phyloP scores from a whole-genome alignment of 495 filamentous ascomycete genomes.

The Penicillium pancosmium region DNA sequence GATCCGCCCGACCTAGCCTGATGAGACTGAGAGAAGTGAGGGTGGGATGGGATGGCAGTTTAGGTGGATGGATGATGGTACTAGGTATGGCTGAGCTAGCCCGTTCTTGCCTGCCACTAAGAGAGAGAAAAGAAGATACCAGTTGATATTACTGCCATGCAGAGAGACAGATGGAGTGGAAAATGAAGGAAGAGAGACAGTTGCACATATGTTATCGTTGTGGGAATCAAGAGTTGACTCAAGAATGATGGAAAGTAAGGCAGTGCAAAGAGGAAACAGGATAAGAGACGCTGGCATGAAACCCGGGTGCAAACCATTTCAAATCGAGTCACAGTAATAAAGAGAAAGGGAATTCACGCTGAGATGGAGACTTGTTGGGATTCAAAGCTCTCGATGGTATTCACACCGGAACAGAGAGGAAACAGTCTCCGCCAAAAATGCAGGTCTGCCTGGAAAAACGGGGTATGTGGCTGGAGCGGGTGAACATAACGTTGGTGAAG shows the following conservation, averaged over 20 bases:
- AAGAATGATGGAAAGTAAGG: not conserved
- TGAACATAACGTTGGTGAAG: slow-evolving; percentile 10
- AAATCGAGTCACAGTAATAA: not conserved
- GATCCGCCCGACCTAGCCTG: too few relatives aligned
- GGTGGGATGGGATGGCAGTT: not conserved
- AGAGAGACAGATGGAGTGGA: not conserved
- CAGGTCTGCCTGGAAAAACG: slow-evolving; percentile 17
- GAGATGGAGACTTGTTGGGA: not conserved
- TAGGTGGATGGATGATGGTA: slow-evolving; percentile 1
- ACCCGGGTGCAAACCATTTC: slow-evolving; percentile 8
- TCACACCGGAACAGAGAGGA: not conserved
- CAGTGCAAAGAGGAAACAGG: not conserved
- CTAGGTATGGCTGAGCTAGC: not conserved
- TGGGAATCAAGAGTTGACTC: slow-evolving; percentile 4
- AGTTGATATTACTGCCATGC: slow-evolving; percentile 3
- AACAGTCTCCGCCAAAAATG: slow-evolving; percentile 11
- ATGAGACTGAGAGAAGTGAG: not conserved
- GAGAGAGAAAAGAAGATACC: not conserved
- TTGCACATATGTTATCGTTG: not conserved
- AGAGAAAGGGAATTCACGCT: slow-evolving; percentile 6
- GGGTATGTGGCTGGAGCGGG: slow-evolving; percentile 26
- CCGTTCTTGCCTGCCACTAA: not conserved
- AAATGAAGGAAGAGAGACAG: not conserved
- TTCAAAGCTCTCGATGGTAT: not conserved
- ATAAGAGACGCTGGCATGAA: slow-evolving; percentile 7